Conservation (phyloP, 2,329 filamentous ascomycete genomes). For the Colletotrichum sp. region DNA sequence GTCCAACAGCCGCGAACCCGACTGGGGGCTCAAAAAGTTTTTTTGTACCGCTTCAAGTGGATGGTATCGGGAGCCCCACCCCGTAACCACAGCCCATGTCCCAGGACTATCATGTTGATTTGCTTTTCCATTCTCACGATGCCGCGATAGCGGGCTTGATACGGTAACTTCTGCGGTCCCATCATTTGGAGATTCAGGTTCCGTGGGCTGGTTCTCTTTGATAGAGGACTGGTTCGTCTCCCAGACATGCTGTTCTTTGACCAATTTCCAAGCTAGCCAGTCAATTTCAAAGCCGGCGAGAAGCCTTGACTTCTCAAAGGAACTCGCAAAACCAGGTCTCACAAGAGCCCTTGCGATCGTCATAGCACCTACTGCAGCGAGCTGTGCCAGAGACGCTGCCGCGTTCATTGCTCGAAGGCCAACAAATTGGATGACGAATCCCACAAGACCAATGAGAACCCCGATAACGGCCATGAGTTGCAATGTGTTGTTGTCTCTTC, state of each 20-base stretch:
- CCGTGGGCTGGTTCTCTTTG: neutral
- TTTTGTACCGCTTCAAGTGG: rapidly evolving
- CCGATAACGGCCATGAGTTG: neutral
- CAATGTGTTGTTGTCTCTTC: neutral
- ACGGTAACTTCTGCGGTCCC: neutral
- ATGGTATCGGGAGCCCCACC: neutral
- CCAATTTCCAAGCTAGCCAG: neutral
- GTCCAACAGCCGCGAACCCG: neutral
- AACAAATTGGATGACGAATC: neutral
- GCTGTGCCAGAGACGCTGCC: neutral
- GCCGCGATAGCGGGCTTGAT: neutral
- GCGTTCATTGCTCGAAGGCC: neutral
- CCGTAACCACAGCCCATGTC: neutral
- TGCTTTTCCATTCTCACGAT: neutral
- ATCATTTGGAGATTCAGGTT: neutral
- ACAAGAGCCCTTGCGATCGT: neutral
- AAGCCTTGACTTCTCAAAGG: neutral
- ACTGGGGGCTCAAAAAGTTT: rapidly evolving
- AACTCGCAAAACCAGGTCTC: neutral
- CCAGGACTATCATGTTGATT: neutral
- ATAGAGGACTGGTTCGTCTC: neutral
- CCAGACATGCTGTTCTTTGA: neutral
- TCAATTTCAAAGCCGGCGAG: neutral
- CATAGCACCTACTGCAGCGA: neutral
- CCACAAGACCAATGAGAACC: neutral